Conservation (phyloP, 139 green algal species). For the Tetradesmus lagerheimii region DNA sequence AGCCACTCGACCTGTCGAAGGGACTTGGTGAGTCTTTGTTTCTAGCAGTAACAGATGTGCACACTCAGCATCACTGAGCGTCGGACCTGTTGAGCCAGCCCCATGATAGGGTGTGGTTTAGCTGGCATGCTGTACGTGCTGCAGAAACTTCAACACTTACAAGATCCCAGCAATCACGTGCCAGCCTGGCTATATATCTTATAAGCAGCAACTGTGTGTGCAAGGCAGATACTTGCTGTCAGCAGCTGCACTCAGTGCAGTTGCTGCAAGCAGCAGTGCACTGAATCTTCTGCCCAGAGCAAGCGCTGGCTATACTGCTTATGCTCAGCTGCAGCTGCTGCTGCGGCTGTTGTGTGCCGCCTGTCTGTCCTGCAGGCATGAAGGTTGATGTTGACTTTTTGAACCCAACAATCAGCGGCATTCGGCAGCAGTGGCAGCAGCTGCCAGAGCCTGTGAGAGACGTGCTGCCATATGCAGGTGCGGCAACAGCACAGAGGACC, state of each 20-base stretch:
- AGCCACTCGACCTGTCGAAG: neutral
- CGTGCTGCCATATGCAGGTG: too few species aligned
- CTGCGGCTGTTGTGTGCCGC: neutral
- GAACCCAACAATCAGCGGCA: constrained; percentile 13
- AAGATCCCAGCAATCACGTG: neutral
- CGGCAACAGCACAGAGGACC: too few species aligned
- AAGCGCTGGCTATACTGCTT: neutral
- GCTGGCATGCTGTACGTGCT: neutral
- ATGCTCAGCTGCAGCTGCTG: neutral
- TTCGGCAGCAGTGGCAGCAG: constrained; percentile 32
- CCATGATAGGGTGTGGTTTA: neutral
- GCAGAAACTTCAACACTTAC: too few species aligned
- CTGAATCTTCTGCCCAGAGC: neutral
- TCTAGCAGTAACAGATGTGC: neutral
- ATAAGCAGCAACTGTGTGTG: neutral
- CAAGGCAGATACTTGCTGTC: neutral
- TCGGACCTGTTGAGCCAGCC: too few species aligned
- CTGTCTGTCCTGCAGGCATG: constrained; percentile 19
- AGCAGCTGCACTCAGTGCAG: too few species aligned
- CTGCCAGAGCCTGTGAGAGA: constrained; percentile 37
- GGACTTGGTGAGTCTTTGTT: constrained; percentile 3
- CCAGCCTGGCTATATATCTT: neutral
- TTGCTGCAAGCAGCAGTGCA: too few species aligned
- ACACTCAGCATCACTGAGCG: neutral
- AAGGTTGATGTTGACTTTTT: constrained; percentile 36